Evolutionary conservation across 208 protist species (phyloP), one percentile per base, ranked within the genome.

Genomic region (Acanthamoeba healyi): DNA sequence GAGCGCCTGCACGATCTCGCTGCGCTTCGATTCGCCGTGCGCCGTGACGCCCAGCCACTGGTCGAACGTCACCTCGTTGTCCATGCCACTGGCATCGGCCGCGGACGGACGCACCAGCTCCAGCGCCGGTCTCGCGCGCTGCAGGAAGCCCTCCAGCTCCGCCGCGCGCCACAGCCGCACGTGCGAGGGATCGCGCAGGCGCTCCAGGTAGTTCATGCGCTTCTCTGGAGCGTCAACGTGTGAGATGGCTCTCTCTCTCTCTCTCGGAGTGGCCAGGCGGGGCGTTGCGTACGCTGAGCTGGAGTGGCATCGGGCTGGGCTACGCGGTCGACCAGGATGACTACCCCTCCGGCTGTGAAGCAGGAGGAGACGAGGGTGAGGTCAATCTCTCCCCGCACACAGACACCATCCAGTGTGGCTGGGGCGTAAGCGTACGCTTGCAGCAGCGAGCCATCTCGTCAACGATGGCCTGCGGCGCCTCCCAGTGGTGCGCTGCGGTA

Each of bases 401-500:
- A 7, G 19, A 26, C 14, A 70, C 61, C n/a, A n/a, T n/a, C n/a
- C n/a, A n/a, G n/a, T n/a, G n/a, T n/a, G n/a, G n/a, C n/a, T n/a
- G n/a, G n/a, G 61, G 61, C 29, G 19, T 70, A 24, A 36, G n/a
- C 61, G 70, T 24, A 79, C 70, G 70, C 38, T 36, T 44, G 70
- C 70, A 79, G 17, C 29, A 10, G 9, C 70, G 70, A 10, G 70
- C 70, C 70, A 79, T 79, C 24, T 79, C 70, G 70, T 79, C 26
- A 32, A 79, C 38, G 36, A 79, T 44, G 5, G 36, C 36, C 17
- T 36, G 24, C 36, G 70, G 70, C 36, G 7, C 24, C 17, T 79
- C 70, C 70, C 70, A 79, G 70, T 79, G 70, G 24, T 79, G 70
- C 9, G 36, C 70, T 44, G 61, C 61, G 61, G n/a, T n/a, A n/a